Base-by-base conservation (phyloP, 805 yeast species). In the Lipomyces kockii region DNA sequence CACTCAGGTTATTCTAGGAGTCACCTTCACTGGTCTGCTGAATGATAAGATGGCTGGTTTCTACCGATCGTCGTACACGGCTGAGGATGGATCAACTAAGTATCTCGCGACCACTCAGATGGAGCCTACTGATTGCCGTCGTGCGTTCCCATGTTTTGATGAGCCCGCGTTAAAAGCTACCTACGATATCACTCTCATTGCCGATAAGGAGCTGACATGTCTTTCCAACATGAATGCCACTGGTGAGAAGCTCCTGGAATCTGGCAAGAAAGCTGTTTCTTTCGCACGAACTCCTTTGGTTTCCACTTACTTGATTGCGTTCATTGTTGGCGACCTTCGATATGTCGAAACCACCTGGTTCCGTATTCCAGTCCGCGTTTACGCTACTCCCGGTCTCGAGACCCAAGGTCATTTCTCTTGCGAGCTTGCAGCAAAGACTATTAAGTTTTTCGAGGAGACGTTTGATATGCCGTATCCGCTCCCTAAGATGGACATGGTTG, bases 401-500 rank as follows among this genome's bases (percentile, higher is more conserved):
- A 79, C 83, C 60, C 83, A 85, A 74, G 90, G 91, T 72, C 78
- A 80, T 72, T 89, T 87, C 78, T 82, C 90, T 7, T 86, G 87
- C 60, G 89, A 86, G 67, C 77, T 83, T 53, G 89, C 90, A 37
- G 89, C 89, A 35, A 83, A 83, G 75, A 86, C 90, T 6, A 83
- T 89, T 74, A 83, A 80, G 70, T 89, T 88, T 78, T 89, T 88
- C 73, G 91, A 87, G 73, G 76, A 84, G 73, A 83, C 85, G 66
- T 89, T 89, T 76, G 90, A 85, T 70, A 86, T 88, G 72, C 85
- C 86, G 61, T 91, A 89, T 75, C 95, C 96, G 27, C 82, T 91
- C 72, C 94, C 96, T 57, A 91, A 91, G 78, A 80, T 90, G 77
- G 97, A 91, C 76, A 81, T 90, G 78, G 80, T 91, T 51, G 93